phyloP scores from a whole-genome alignment of 345 rosid genomes.

The Lumnitzera racemosa region DNA sequence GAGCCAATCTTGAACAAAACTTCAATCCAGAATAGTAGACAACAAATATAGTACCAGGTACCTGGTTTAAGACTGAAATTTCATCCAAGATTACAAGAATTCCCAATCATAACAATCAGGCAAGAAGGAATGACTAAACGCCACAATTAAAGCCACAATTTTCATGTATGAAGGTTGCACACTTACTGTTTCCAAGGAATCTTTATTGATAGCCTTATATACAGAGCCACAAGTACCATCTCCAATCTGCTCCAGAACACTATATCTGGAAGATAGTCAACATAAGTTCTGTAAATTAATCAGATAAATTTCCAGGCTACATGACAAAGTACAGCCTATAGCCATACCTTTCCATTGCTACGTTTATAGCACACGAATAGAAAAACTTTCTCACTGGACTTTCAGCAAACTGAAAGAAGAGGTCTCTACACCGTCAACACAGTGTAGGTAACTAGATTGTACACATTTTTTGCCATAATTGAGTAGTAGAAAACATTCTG shows the following conservation, averaged over 20 bases:
- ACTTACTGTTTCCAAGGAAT: conserved; percentile 69
- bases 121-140: background rate
- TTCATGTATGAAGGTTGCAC: conserved; percentile 6
- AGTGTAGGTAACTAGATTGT: conserved; percentile 29
- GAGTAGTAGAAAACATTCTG: conserved; percentile 56
- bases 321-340: conserved; percentile 9
- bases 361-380: conserved; percentile 22
- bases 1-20: background rate
- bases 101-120: too few species aligned
- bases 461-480: conserved; percentile 37
- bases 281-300: background rate
- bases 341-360: conserved; percentile 73
- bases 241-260: conserved; percentile 81
- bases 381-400: conserved; percentile 51
- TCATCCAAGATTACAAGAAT: background rate
- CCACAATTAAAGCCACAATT: conserved; percentile 3
- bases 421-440: conserved; percentile 42
- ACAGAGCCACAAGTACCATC: conserved; percentile 97
- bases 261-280: conserved; percentile 41
- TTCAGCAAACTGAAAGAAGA: conserved; percentile 43
- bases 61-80: background rate
- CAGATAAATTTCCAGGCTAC: background rate
- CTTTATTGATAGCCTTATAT: conserved; percentile 68
- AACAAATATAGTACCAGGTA: background rate
- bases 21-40: background rate